phyloP scores from a whole-genome alignment of 306 rosid genomes.

The Prunus mira region DNA sequence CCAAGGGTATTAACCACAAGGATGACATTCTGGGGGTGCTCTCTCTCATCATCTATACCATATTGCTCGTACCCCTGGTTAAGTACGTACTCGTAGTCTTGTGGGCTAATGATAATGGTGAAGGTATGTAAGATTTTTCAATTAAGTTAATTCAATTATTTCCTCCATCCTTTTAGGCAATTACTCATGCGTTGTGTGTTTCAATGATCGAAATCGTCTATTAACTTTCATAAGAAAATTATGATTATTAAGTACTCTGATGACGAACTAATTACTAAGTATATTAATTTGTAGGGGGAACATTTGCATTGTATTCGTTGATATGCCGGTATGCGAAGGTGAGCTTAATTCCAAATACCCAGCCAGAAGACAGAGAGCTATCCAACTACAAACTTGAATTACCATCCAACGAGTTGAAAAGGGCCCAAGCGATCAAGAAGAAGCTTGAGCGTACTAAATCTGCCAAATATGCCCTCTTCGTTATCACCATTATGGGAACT shows the following conservation, averaged over 20 bases:
- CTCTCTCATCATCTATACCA: slow-evolving; percentile 67
- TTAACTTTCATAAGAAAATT: neutral
- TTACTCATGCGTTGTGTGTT: neutral
- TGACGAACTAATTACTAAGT: neutral
- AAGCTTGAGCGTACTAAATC: slow-evolving; percentile 20
- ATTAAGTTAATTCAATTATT: neutral
- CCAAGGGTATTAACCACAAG: neutral
- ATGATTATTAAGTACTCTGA: no score
- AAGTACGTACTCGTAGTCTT: slow-evolving; percentile 70
- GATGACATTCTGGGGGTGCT: slow-evolving; percentile 65
- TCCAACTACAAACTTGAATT: slow-evolving; percentile 31
- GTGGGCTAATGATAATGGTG: slow-evolving; percentile 76
- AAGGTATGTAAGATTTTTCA: slow-evolving; percentile 31
- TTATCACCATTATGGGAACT: slow-evolving; percentile 36
- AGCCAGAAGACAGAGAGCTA: slow-evolving; percentile 30
- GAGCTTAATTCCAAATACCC: slow-evolving; percentile 33
- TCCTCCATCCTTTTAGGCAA: neutral
- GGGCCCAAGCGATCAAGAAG: slow-evolving; percentile 21
- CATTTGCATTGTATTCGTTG: slow-evolving; percentile 31
- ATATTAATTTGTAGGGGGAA: slow-evolving; percentile 12
- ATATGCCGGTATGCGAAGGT: slow-evolving; percentile 37
- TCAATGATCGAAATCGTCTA: no score
- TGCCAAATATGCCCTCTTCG: slow-evolving; percentile 17
- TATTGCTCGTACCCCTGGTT: slow-evolving; percentile 54
- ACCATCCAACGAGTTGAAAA: slow-evolving; percentile 14